These are phyloP conservation scores for Murraya koenigii DNA, from an alignment of 345 rosid genomes.

Conservation along the genomic window DNA sequence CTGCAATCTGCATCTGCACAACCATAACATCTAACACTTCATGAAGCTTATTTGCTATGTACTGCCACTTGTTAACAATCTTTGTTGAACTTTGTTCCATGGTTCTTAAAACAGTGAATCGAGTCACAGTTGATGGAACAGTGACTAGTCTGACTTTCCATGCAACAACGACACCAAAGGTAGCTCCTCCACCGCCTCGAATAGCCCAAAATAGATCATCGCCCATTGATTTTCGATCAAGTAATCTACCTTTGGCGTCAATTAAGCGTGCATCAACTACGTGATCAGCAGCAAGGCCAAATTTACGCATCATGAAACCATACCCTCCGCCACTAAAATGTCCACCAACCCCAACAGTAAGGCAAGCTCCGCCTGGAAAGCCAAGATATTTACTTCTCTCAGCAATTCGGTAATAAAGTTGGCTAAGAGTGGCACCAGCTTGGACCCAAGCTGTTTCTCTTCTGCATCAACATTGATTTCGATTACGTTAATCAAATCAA, in stretches of 20 bases:
- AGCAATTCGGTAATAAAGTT: slow-evolving; percentile 24
- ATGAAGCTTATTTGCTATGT: not conserved
- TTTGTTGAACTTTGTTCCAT: slow-evolving; percentile 10
- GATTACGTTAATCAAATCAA: slow-evolving; percentile 22
- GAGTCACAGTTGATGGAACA: slow-evolving; percentile 43
- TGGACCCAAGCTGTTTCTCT: slow-evolving; percentile 24
- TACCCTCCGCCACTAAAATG: slow-evolving; percentile 62
- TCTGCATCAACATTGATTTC: not conserved
- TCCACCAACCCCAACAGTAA: slow-evolving; percentile 51
- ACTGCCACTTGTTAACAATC: not conserved
- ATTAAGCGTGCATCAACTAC: slow-evolving; percentile 50
- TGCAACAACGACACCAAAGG: slow-evolving; percentile 54
- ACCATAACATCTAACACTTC: too few relatives aligned
- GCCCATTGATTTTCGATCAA: slow-evolving; percentile 51
- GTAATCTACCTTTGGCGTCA: slow-evolving; percentile 39
- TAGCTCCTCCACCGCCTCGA: slow-evolving; percentile 64
- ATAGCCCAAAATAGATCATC: slow-evolving; percentile 75
- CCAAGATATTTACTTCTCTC: slow-evolving; percentile 19
- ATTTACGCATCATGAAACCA: slow-evolving; percentile 53
- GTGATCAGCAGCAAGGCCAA: slow-evolving; percentile 53
- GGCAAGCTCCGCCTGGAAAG: slow-evolving; percentile 31
- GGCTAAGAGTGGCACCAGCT: slow-evolving; percentile 27
- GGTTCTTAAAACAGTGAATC: slow-evolving; percentile 15
- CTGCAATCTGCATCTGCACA: too few relatives aligned
- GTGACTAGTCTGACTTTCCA: slow-evolving; percentile 42